Conservation (phyloP, 257 asterid species). For the Phtheirospermum japonicum region DNA sequence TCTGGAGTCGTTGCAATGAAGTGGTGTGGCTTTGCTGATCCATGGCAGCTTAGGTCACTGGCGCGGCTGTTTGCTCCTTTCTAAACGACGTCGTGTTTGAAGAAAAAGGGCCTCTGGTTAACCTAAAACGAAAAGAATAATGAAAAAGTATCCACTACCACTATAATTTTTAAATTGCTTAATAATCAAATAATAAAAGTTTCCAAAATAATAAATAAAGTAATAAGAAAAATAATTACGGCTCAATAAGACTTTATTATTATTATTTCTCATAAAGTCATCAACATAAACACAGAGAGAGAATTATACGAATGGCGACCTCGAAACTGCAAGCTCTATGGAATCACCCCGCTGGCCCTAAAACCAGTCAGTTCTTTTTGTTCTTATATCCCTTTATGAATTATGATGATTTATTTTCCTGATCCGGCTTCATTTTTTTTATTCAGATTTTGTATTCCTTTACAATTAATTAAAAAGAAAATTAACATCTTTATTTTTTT, state of each 20-base stretch:
- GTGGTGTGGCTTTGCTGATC: too few species aligned
- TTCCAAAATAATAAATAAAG: too few species aligned
- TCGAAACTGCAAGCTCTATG: conserved; percentile 51
- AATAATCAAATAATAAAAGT: background rate
- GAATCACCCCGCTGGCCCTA: conserved; percentile 70
- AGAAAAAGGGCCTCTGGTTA: too few species aligned
- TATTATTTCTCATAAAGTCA: background rate
- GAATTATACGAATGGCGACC: conserved; percentile 39
- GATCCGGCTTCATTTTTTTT: conserved; percentile 2
- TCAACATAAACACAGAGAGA: conserved; percentile 1
- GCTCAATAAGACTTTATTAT: background rate
- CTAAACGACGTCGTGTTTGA: too few species aligned
- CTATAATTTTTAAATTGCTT: too few species aligned
- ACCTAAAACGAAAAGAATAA: too few species aligned
- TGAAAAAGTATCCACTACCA: too few species aligned
- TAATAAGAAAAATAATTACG: background rate
- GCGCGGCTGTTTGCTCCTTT: too few species aligned
- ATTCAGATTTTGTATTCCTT: conserved; percentile 10
- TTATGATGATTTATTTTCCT: background rate
- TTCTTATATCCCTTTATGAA: background rate
- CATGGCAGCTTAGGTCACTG: too few species aligned
- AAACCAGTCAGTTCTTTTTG: conserved; percentile 44
- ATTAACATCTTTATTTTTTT: background rate
- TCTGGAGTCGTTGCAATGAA: too few species aligned
- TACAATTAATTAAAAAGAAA: background rate